These are phyloP conservation scores for Thalassiosira mediterranea DNA, from an alignment of 352 stramenopile species.

Conservation along the genomic window DNA sequence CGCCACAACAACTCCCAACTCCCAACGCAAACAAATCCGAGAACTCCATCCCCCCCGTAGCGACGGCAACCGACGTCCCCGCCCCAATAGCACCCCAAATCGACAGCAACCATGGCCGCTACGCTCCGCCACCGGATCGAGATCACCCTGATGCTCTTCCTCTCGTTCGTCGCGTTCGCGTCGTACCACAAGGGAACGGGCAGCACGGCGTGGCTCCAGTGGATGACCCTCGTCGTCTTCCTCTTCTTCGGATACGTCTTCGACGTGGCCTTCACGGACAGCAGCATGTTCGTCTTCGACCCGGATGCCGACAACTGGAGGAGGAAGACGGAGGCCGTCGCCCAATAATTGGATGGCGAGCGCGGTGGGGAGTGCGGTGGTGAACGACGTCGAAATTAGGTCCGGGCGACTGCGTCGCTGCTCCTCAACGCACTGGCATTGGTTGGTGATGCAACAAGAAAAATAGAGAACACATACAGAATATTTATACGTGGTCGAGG, in stretches of 20 bases:
- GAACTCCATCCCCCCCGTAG: conserved; percentile 42
- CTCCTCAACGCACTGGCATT: no score
- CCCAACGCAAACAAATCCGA: conserved; percentile 13
- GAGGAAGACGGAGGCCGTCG: conserved; percentile 75
- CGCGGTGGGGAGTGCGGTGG: no score
- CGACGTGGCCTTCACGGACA: conserved; percentile 77
- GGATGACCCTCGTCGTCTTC: conserved; percentile 65
- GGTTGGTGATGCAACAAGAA: no score
- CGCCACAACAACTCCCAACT: not conserved
- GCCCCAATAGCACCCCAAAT: no score
- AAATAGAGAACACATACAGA: no score
- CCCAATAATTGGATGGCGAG: no score
- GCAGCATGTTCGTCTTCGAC: conserved; percentile 83
- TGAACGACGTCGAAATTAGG: no score
- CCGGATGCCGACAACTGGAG: conserved; percentile 85
- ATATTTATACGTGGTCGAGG: no score
- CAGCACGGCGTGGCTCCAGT: conserved; percentile 79
- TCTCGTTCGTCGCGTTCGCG: conserved; percentile 79
- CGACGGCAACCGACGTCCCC: no score
- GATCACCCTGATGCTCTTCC: conserved; percentile 68
- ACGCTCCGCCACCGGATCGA: conserved; percentile 43
- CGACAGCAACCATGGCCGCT: conserved; percentile 44
- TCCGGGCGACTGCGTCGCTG: no score
- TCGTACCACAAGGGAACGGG: conserved; percentile 77
- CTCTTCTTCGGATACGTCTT: conserved; percentile 76